Evolutionary conservation across 2,329 filamentous ascomycete species (phyloP), one percentile per base, ranked within the genome.

Genomic region (Parascedosporium putredinis): DNA sequence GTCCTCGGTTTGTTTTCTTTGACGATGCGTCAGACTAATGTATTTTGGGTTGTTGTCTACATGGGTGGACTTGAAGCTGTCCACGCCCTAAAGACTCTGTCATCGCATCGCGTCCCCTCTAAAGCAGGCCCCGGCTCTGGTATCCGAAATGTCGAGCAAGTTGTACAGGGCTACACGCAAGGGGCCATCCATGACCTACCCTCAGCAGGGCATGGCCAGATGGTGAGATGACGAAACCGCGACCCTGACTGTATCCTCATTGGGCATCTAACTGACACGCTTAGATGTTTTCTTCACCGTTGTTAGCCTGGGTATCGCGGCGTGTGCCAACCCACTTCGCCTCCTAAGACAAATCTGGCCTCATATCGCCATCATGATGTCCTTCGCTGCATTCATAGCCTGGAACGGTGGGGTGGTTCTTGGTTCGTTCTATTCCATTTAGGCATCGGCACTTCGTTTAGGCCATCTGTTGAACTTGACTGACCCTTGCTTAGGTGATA

Each of bases 401-500:
- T 93, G 85, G 85, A 98, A 98, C 58, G 85, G 86, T 5, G 84
- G 90, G 9, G 91, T 98, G 16, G 93, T 97, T 1, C 78, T 98
- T 2, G 90, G 87, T 86, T 42, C n/a, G 36, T 20, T 22, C n/a
- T n/a, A n/a, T n/a, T n/a, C n/a, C n/a, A n/a, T n/a, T n/a, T n/a
- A n/a, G n/a, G n/a, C n/a, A n/a, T n/a, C n/a, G n/a, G n/a, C n/a
- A n/a, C n/a, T n/a, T n/a, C n/a, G n/a, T n/a, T n/a, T n/a, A n/a
- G n/a, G n/a, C n/a, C n/a, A n/a, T n/a, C n/a, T n/a, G n/a, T n/a
- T n/a, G n/a, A 1, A 9, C 20, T 20, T 3, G 50, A 88, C 87
- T 90, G 33, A 42, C 47, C 9, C 3, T 16, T 22, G 5, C 7
- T 27, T 25, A 49, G 47, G 47, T 16, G 93, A 98, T 67, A 97